Evolutionary conservation across 1,284 basidiomycete genomes (phyloP).

Genomic region (Papiliotrema flavescens): DNA sequence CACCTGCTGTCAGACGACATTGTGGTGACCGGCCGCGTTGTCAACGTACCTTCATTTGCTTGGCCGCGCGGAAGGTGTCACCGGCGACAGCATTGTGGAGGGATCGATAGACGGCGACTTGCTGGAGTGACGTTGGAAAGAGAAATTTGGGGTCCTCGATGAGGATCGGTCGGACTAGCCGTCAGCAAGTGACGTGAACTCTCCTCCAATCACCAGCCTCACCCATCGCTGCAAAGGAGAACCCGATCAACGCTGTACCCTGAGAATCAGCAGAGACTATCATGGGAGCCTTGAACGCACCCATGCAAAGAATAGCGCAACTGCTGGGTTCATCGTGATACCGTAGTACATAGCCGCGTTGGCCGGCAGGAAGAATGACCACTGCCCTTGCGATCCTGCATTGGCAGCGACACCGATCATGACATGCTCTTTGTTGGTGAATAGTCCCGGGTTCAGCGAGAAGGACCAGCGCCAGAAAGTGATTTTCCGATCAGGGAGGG

Average conservation of each 20-base stretch:
- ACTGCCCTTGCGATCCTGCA: constrained; percentile 31
- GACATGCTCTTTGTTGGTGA: constrained; percentile 81
- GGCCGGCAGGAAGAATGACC: constrained; percentile 12
- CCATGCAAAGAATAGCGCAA: constrained; percentile 22
- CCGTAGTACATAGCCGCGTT: constrained; percentile 18
- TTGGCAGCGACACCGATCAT: constrained; percentile 90
- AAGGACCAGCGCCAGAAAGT: constrained; percentile 61
- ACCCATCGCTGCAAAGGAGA: constrained; percentile 18
- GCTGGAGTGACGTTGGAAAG: constrained; percentile 17
- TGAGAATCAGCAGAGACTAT: background rate
- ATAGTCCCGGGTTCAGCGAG: constrained; percentile 87
- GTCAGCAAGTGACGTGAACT: background rate
- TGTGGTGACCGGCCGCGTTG: too few species aligned
- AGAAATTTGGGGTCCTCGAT: constrained; percentile 18
- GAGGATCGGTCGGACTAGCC: constrained; percentile 13
- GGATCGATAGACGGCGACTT: constrained; percentile 16
- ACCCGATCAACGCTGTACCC: constrained; percentile 12
- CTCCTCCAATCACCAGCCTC: too few species aligned
- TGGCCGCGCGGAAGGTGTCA: constrained; percentile 7
- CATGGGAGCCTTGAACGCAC: background rate
- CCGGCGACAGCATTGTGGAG: constrained; percentile 11
- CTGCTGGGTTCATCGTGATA: constrained; percentile 18
- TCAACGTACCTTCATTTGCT: constrained; percentile 8
- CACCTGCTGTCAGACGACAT: constrained; percentile 1
- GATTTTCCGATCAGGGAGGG: constrained; percentile 71